phyloP scores from a whole-genome alignment of 805 yeast species.

The Wickerhamomyces hampshirensis region DNA sequence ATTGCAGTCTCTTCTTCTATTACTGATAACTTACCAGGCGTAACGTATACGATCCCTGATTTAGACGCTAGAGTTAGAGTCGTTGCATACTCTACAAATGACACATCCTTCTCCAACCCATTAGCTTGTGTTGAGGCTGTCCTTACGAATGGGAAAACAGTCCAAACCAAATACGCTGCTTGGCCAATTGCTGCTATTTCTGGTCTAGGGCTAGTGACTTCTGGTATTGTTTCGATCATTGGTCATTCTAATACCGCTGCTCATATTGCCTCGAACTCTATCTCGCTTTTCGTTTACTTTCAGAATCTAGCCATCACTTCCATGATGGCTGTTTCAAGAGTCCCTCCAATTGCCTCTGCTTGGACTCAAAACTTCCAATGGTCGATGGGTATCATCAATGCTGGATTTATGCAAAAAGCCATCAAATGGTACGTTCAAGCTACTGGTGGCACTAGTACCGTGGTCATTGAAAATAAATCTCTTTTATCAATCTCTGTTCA shows the following conservation, averaged over 20 bases:
- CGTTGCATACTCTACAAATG: slow-evolving; percentile 47
- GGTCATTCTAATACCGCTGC: slow-evolving; percentile 94
- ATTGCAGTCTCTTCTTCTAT: slow-evolving; percentile 39
- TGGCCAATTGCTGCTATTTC: slow-evolving; percentile 96
- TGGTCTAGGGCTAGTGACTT: slow-evolving; percentile 80
- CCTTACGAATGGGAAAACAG: slow-evolving; percentile 85
- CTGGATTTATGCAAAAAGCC: slow-evolving; percentile 71
- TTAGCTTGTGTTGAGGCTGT: slow-evolving; percentile 92
- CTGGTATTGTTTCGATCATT: slow-evolving; percentile 79
- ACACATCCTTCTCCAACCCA: slow-evolving; percentile 34
- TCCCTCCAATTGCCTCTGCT: slow-evolving; percentile 96
- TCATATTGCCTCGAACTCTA: slow-evolving; percentile 94
- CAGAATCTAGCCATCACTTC: slow-evolving; percentile 88
- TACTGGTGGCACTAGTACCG: slow-evolving; percentile 87
- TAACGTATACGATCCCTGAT: slow-evolving; percentile 91
- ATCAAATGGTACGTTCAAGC: slow-evolving; percentile 94
- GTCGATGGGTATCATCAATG: slow-evolving; percentile 88
- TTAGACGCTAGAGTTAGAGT: slow-evolving; percentile 89
- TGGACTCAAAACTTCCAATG: slow-evolving; percentile 97
- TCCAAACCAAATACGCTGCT: slow-evolving; percentile 83
- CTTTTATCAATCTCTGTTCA: slow-evolving; percentile 83
- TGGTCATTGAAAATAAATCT: slow-evolving; percentile 58
- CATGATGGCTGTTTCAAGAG: slow-evolving; percentile 89
- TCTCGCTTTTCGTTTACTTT: slow-evolving; percentile 88
- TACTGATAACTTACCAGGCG: slow-evolving; percentile 58